Evolutionary conservation across 805 yeast genomes (phyloP).

Genomic region (Starmera dryadoides): DNA sequence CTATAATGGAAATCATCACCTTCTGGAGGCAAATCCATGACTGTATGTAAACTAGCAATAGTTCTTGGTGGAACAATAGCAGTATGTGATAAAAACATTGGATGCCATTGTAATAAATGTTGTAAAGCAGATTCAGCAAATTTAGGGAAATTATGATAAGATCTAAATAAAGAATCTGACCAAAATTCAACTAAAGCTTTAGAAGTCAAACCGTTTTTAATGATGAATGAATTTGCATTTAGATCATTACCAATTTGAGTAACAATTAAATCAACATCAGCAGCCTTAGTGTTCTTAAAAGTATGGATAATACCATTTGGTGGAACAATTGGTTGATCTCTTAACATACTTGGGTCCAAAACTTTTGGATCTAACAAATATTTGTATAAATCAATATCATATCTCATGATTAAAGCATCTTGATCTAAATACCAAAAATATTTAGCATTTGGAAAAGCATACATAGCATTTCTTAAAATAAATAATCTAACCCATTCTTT

Average conservation of each 20-base stretch:
- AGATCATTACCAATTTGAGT: constrained; percentile 64
- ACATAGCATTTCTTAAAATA: constrained; percentile 80
- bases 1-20: constrained; percentile 44
- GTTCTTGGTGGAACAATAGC: constrained; percentile 63
- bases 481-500: constrained; percentile 58
- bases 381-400: constrained; percentile 49
- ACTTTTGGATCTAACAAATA: constrained; percentile 55
- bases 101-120: constrained; percentile 96
- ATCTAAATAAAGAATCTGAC: constrained; percentile 64
- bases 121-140: constrained; percentile 64
- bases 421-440: constrained; percentile 87
- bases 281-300: constrained; percentile 49
- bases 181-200: constrained; percentile 72
- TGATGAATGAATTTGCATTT: constrained; percentile 64
- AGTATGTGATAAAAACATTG: constrained; percentile 63
- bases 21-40: constrained; percentile 26
- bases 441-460: constrained; percentile 85
- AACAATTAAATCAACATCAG: constrained; percentile 49
- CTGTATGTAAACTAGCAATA: constrained; percentile 40
- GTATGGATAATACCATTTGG: constrained; percentile 65
- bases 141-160: constrained; percentile 49
- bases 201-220: constrained; percentile 58
- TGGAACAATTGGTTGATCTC: constrained; percentile 68
- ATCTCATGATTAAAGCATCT: constrained; percentile 69
- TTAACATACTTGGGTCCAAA: constrained; percentile 54